These are phyloP conservation scores for Cadophora sp. DNA, from an alignment of 2,329 filamentous ascomycete species.

Conservation along the genomic window DNA sequence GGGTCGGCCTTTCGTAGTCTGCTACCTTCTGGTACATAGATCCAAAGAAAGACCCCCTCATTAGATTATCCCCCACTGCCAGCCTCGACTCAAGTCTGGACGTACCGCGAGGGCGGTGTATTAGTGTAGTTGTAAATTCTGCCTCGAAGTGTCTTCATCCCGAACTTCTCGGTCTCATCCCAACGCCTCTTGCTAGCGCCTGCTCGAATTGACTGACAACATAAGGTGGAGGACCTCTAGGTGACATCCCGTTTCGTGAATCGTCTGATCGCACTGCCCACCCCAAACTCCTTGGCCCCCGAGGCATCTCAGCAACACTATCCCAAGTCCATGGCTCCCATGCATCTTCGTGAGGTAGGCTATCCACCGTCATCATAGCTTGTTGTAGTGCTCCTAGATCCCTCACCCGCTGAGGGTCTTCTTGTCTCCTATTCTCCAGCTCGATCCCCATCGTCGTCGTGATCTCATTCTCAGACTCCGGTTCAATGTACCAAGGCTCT, in stretches of 20 bases:
- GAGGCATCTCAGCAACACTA: constrained; percentile 35
- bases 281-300: constrained; percentile 41
- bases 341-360: constrained; percentile 38
- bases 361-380: constrained; percentile 46
- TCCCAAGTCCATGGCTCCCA: constrained; percentile 41
- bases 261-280: constrained; percentile 42
- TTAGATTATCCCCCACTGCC: background rate
- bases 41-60: background rate
- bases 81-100: background rate
- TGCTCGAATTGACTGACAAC: constrained; percentile 41
- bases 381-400: constrained; percentile 41
- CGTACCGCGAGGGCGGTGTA: background rate
- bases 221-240: constrained; percentile 37
- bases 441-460: constrained; percentile 26
- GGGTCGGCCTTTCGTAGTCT: background rate
- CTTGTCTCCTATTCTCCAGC: constrained; percentile 32
- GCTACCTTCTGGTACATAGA: background rate
- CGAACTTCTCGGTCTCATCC: constrained; percentile 32
- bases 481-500: constrained; percentile 38
- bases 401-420: constrained; percentile 40
- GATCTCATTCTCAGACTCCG: constrained; percentile 22
- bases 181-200: constrained; percentile 16
- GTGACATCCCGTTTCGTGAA: constrained; percentile 16
- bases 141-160: constrained; percentile 17
- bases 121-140: background rate